These are phyloP conservation scores for Rhizopogon vesiculosus DNA, from an alignment of 768 basidiomycete genomes.

Conservation along the genomic window DNA sequence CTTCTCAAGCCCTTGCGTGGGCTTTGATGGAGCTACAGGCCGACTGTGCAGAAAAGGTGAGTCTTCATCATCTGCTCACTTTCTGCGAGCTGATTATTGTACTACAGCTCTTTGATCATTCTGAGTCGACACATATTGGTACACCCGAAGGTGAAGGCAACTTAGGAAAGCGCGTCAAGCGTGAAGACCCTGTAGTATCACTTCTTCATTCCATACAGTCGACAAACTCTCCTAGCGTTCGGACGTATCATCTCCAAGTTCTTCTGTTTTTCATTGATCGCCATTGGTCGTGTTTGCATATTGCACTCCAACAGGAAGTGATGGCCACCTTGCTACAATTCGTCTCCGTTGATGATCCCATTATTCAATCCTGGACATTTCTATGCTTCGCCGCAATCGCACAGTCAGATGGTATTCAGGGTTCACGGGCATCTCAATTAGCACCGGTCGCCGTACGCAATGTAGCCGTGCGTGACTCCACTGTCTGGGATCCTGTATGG, in stretches of 20 bases:
- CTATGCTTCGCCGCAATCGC: conserved; percentile 75
- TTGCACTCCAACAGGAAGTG: conserved; percentile 51
- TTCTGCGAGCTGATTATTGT: conserved; percentile 2
- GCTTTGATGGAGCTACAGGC: conserved; percentile 74
- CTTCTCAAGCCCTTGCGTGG: conserved; percentile 73
- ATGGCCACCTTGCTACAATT: conserved; percentile 52
- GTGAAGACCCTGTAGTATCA: conserved; percentile 55
- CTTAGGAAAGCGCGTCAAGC: conserved; percentile 46
- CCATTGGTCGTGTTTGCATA: conserved; percentile 66
- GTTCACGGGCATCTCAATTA: conserved; percentile 1
- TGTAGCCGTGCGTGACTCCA: conserved; percentile 9
- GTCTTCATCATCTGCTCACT: conserved; percentile 4
- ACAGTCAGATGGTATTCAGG: conserved; percentile 33
- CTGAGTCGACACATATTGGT: conserved; percentile 47
- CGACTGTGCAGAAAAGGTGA: conserved; percentile 68
- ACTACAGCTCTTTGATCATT: conserved; percentile 56
- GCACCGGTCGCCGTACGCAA: not conserved
- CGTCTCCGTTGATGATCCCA: conserved; percentile 57
- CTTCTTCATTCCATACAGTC: conserved; percentile 48
- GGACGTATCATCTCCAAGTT: conserved; percentile 60
- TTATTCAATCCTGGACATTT: conserved; percentile 82
- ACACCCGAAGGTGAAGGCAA: conserved; percentile 25
- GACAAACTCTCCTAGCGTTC: conserved; percentile 25
- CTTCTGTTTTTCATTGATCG: conserved; percentile 82
- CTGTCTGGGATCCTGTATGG: conserved; percentile 84